Evolutionary conservation across 2,329 filamentous ascomycete genomes (phyloP), one percentile per base, ranked within the genome.

Genomic region (Calonectria fujianensis): DNA sequence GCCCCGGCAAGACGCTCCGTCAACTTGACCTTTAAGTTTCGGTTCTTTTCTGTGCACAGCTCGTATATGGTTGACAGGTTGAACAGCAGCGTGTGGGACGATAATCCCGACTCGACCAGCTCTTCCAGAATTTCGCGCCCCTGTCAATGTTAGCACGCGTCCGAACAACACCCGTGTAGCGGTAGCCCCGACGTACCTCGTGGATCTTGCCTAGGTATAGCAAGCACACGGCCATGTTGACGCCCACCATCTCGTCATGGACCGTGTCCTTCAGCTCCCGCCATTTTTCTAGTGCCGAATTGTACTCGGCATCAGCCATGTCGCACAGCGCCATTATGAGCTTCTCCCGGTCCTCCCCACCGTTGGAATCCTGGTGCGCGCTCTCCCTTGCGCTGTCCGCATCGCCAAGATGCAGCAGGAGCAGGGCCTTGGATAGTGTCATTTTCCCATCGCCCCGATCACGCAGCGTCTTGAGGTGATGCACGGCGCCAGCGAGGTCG

Each of bases 31-130:
- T 98, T 98, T 79, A 94, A 85, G 16, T 89, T 89, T 64, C 91
- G 88, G 52, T 95, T 91, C 75, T 91, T 90, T 80, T 98, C 96
- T 0, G 94, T 96, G 82, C 94, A 97, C 10, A 98, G 89, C 85
- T 98, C 97, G 83, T 98, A 98, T 80, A 98, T 91, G 0, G 96
- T 98, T 14, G 93, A 92, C 16, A 99, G 85, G 83, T 98, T 98
- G 85, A 98, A 98, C 0, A 97, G 91, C 3, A 98, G 86, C 0
- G 94, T 94, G 76, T 94, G 93, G 73, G 96, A 98, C 0, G 92
- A 91, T 51, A 91, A 87, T 1, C 92, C 91, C 0, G 87, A 83
- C 4, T 91, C 88, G 0, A 96, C 88, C 14, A 97, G 85, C 0
- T 86, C 85, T 80, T 96, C 93, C 4, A 98, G 87, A 1, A 94